A percentile compares a stretch with the other conserved stretches of the same genome.
phyloP scores from a whole-genome alignment of 305 asterid genomes.

The Solanum hybrid region DNA sequence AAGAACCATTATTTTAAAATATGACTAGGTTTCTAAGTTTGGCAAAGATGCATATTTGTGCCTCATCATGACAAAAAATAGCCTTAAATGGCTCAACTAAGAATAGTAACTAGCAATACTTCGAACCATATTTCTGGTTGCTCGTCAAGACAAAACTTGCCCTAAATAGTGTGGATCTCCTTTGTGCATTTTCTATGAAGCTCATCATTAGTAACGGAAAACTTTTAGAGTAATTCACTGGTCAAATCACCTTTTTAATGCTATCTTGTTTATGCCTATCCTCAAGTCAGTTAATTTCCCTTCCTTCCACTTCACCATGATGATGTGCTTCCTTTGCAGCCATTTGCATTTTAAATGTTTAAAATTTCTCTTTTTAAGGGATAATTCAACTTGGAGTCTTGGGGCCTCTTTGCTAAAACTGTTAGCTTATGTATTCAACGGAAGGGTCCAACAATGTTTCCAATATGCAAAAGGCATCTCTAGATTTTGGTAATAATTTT shows the following conservation, averaged over 20 bases:
- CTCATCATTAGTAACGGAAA: background rate
- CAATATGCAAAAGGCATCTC: background rate
- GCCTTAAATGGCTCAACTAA: background rate
- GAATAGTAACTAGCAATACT: background rate
- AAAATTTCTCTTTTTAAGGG: background rate
- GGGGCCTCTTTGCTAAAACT: background rate
- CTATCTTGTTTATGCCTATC: background rate
- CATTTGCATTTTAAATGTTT: background rate
- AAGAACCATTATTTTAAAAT: background rate
- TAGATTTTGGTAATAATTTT: background rate
- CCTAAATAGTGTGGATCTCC: background rate
- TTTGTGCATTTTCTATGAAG: background rate
- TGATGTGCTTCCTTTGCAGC: background rate
- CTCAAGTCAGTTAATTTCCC: background rate
- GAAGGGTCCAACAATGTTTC: background rate
- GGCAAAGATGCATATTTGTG: background rate
- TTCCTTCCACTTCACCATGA: background rate
- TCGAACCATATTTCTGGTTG: background rate
- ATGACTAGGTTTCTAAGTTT: background rate
- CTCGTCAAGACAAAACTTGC: background rate
- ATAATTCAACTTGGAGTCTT: background rate
- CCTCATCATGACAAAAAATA: background rate
- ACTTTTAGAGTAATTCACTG: background rate
- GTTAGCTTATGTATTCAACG: background rate
- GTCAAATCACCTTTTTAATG: background rate